phyloP scores from a whole-genome alignment of 495 filamentous ascomycete genomes.

The Neurospora sp. region DNA sequence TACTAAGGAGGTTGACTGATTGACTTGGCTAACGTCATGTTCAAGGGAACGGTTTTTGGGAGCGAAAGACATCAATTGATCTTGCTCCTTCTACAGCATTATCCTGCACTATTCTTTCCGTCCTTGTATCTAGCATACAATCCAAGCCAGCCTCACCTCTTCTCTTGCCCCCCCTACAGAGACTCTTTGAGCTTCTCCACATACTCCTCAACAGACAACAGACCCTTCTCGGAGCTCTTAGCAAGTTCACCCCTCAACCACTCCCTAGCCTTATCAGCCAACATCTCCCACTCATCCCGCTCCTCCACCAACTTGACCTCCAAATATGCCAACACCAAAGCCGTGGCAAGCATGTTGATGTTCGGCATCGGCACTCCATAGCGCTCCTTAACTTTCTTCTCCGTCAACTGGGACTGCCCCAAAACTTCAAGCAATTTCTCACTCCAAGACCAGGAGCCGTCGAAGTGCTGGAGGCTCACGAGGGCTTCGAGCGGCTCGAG shows the following conservation, averaged over 20 bases:
- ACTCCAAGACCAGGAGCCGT: constrained; percentile 35
- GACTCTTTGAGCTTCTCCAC: constrained; percentile 7
- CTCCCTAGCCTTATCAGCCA: constrained; percentile 37
- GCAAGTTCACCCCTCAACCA: constrained; percentile 25
- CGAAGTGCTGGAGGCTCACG: constrained; percentile 40
- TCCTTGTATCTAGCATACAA: too few species aligned
- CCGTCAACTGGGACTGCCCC: constrained; percentile 10
- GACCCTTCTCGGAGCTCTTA: not conserved
- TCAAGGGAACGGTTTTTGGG: not conserved
- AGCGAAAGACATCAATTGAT: not conserved
- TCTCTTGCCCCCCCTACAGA: not conserved
- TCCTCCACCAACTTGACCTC: constrained; percentile 27
- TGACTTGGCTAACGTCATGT: not conserved
- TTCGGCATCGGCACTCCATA: not conserved
- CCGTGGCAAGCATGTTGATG: constrained; percentile 31
- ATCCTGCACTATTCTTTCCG: too few species aligned
- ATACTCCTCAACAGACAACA: constrained; percentile 3
- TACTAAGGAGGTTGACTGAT: too few species aligned
- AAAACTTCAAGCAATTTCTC: constrained; percentile 11
- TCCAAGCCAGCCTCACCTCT: too few species aligned
- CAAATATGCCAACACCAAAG: constrained; percentile 40
- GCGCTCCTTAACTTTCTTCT: constrained; percentile 2
- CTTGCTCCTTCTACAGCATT: not conserved
- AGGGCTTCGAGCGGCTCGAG: constrained; percentile 17
- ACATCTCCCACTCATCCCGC: constrained; percentile 46